These are phyloP conservation scores for Yarrowia divulgata DNA, from an alignment of 805 yeast species.

Conservation along the genomic window DNA sequence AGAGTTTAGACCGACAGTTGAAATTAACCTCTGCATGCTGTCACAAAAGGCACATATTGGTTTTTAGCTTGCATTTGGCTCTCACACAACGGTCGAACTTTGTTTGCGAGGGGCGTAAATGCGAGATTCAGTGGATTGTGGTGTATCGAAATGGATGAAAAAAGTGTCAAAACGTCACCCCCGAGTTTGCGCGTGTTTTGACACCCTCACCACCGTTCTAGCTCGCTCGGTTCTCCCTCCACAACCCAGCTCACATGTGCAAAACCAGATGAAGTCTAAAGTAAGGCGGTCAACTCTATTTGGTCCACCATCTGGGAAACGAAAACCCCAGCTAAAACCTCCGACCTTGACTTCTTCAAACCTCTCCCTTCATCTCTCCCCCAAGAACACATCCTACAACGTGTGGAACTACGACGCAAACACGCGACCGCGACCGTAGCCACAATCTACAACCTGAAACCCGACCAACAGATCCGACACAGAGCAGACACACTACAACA, in stretches of 20 bases:
- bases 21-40: conserved; percentile 27
- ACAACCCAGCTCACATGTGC: neutral
- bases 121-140: neutral
- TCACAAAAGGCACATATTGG: conserved; percentile 39
- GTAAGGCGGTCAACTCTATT: conserved; percentile 23
- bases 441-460: neutral
- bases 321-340: conserved; percentile 25
- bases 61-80: conserved; percentile 37
- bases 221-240: neutral
- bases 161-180: neutral
- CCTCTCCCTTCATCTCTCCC: neutral
- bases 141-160: neutral
- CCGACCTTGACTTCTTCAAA: neutral
- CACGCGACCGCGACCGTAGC: neutral
- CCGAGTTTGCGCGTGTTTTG: neutral
- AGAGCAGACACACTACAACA: neutral
- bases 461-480: neutral
- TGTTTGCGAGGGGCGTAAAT: neutral
- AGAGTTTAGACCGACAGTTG: conserved; percentile 23
- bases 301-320: neutral
- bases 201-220: neutral
- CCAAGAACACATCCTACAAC: neutral
- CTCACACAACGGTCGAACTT: conserved; percentile 38
- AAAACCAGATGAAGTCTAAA: conserved; percentile 11
- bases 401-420: neutral